Conservation (phyloP, 352 stramenopile genomes). For the Globisporangium paddicum region DNA sequence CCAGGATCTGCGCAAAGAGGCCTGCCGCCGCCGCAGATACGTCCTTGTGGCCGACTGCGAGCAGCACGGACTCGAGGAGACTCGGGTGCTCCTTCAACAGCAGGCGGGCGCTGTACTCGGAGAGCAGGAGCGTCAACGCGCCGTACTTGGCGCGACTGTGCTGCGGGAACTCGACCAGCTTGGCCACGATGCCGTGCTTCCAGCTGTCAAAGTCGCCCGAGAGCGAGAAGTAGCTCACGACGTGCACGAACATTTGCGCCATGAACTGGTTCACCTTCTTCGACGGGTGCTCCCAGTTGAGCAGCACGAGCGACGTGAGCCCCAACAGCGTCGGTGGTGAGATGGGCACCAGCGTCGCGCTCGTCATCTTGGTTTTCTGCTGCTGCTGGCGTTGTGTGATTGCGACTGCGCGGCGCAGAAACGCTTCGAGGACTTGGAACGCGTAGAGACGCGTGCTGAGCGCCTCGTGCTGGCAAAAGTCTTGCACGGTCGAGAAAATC, state of each 20-base stretch:
- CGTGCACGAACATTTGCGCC: conserved; percentile 70
- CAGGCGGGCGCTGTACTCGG: conserved; percentile 31
- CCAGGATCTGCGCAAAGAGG: conserved; percentile 69
- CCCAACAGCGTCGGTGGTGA: conserved; percentile 31
- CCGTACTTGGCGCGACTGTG: conserved; percentile 72
- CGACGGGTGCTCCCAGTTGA: conserved; percentile 83
- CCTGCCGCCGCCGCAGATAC: conserved; percentile 62
- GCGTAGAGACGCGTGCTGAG: conserved; percentile 72
- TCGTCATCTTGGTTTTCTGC: background rate
- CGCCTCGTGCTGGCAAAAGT: conserved; percentile 48
- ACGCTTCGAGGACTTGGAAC: conserved; percentile 79
- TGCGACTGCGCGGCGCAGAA: conserved; percentile 52
- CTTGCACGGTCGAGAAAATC: conserved; percentile 49
- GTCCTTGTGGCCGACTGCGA: conserved; percentile 64
- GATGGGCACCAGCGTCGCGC: conserved; percentile 1
- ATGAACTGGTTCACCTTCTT: conserved; percentile 88
- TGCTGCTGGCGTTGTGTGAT: conserved; percentile 39
- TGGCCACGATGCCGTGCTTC: conserved; percentile 37
- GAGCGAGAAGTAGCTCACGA: conserved; percentile 59
- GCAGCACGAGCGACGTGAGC: conserved; percentile 51
- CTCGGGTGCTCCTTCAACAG: conserved; percentile 40
- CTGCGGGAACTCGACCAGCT: conserved; percentile 50
- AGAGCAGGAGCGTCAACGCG: conserved; percentile 51
- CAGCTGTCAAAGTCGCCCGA: conserved; percentile 34
- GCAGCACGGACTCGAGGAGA: conserved; percentile 55